phyloP scores from a whole-genome alignment of 176 grass and related monocot genomes.

The Musa acuminata region DNA sequence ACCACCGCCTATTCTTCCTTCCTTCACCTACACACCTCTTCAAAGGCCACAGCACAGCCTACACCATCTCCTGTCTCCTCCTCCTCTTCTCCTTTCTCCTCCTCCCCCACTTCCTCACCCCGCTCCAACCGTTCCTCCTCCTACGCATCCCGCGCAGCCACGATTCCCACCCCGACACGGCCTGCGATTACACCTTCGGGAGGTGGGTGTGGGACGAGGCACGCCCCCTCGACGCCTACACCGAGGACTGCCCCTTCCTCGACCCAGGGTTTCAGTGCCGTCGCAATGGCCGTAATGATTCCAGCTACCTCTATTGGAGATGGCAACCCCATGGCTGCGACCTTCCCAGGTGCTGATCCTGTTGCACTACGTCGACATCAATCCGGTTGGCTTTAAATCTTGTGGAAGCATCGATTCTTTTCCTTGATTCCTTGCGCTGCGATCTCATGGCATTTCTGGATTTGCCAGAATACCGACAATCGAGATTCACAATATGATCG shows the following conservation, averaged over 20 bases:
- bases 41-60: background rate
- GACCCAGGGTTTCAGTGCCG: conserved; percentile 13
- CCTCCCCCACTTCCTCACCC: conserved; percentile 24
- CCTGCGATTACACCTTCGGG: conserved; percentile 13
- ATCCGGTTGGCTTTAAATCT: too few relatives aligned
- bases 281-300: conserved; percentile 6
- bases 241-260: conserved; percentile 21
- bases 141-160: conserved; percentile 9
- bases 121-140: conserved; percentile 19
- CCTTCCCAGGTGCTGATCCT: conserved; percentile 5
- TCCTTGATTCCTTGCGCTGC: too few relatives aligned
- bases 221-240: background rate
- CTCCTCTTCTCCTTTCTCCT: conserved; percentile 15
- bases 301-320: conserved; percentile 14
- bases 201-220: conserved; percentile 13
- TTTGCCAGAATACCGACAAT: too few relatives aligned
- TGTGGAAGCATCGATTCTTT: too few relatives aligned
- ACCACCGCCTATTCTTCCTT: background rate
- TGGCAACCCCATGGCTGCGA: conserved; percentile 16
- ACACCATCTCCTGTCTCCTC: background rate
- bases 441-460: too few relatives aligned
- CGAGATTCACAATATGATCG: too few relatives aligned
- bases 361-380: too few relatives aligned
- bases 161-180: conserved; percentile 15
- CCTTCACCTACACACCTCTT: background rate